Evolutionary conservation across 2,329 filamentous ascomycete genomes (phyloP), one percentile per base, ranked within the genome.

Genomic region (Colletotrichum lindemuthianum): DNA sequence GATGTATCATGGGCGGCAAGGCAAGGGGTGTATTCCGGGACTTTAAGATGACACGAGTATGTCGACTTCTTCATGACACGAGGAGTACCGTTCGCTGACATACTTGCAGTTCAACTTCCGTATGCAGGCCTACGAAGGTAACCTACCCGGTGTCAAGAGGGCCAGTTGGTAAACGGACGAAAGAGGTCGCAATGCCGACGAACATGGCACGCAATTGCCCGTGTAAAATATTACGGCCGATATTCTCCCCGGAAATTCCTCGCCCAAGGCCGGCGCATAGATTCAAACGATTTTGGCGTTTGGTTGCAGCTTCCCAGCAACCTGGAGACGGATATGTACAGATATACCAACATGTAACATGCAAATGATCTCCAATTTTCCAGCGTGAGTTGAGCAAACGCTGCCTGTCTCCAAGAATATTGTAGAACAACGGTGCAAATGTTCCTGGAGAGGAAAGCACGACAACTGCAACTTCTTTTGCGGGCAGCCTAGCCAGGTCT

Each of bases 1-100:
- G 96, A 70, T 99, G 96, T 82, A 90, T 97, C 57, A 86, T 95
- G 76, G 93, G 93, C 69, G 96, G 96, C n/a, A 93, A 92, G 77
- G 90, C 90, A 15, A 86, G 93, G 70, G 93, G 93, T 90, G 85
- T 99, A n/a, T 84, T 98, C 69, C 88, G 93, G 61, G 95, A 96
- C 74, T 99, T 99, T 74, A 92, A 93, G 79, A 86, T 99, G 85
- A 89, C 90, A 64, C 87, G 95, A 82, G 95, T 98, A 86, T 76
- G 92, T 84, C 1, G n/a, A 40, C 24, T 16, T 9, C 41, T 10
- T 12, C 24, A 12, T 4, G 12, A 7, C 7, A 12, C 3, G 0
- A 34, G 37, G 51, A 12, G 13, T 15, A 47, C 43, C 16, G 16
- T 16, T 16, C 67, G 75, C 66, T 60, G 52, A 59, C 39, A n/a